Base-by-base conservation (phyloP, 75 land plant species). In the Pinus taeda region DNA sequence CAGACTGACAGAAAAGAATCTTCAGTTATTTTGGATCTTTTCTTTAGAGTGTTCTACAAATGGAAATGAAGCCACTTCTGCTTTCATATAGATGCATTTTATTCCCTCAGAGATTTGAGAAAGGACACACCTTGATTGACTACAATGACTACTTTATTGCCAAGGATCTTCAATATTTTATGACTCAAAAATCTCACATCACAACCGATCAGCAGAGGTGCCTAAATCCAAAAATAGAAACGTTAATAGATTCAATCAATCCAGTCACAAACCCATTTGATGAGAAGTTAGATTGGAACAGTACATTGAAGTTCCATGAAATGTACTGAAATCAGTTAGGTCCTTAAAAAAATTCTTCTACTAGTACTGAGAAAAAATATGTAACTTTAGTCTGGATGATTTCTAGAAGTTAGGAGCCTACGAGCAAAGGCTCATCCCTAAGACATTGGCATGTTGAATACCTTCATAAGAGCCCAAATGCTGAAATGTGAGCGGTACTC, bases 401-500 rank as follows among this genome's bases (percentile, higher is more conserved):
- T 69, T 69, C n/a, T 36, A 65, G 36, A 3, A 26, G 15, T 20
- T 7, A 42, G 39, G 3, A 65, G 6, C 53, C 6, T 39, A 39
- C 42, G 71, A 71, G 20, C 62, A 29, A 15, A 26, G 20, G 20
- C n/a, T 22, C 60, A 18, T 55, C 56, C 15, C 9, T 33, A 77
- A 45, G 53, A 37, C 20, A 49, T n/a, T 17, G n/a, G 24, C 14
- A 30, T 57, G 71, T 6, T 20, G 36, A 42, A 49, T 49, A 95
- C 98, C 93, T 95, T 95, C 83, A 85, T 85, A 55, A 95, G 65
- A 72, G 98, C 91, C 98, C 98, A 95, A 18, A 95, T 77, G 75
- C 98, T 93, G 79, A 95, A 95, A 84, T 95, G 98, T 73, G 89
- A 82, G 36, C 90, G 78, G 36, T 95, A 93, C 61, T 95, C 98